Percentiles rank a stretch among this genome's conserved stretches.
These are phyloP conservation scores for Alternaria viburni DNA, from an alignment of 2,329 filamentous ascomycete species.

Conservation along the genomic window DNA sequence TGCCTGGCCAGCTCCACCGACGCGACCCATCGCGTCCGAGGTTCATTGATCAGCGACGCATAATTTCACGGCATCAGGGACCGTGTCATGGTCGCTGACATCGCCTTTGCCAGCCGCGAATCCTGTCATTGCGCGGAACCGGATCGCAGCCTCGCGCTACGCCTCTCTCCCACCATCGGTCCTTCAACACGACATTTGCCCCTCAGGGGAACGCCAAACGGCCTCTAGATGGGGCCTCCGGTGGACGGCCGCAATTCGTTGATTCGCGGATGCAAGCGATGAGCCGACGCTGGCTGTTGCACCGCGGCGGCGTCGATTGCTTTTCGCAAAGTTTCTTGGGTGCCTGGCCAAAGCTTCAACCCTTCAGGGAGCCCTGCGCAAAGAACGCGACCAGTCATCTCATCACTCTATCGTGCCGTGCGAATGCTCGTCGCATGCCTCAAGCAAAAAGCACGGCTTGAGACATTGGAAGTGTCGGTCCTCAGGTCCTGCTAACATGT, in stretches of 20 bases:
- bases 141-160: conserved; percentile 18
- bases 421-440: neutral
- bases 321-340: conserved; percentile 28
- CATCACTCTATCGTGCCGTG: conserved; percentile 12
- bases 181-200: conserved; percentile 25
- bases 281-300: conserved; percentile 38
- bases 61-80: conserved; percentile 18
- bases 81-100: conserved; percentile 12
- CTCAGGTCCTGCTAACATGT: neutral
- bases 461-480: neutral
- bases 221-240: conserved; percentile 20
- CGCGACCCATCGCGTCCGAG: conserved; percentile 4
- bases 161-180: conserved; percentile 17
- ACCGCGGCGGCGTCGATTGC: conserved; percentile 26
- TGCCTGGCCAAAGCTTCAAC: conserved; percentile 38
- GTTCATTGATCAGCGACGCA: conserved; percentile 20
- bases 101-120: conserved; percentile 6
- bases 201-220: conserved; percentile 37
- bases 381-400: conserved; percentile 24
- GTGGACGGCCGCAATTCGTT: conserved; percentile 22
- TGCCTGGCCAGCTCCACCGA: conserved; percentile 9
- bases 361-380: conserved; percentile 25
- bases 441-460: neutral
- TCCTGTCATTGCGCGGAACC: conserved; percentile 22
- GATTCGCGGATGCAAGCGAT: conserved; percentile 34